These are phyloP conservation scores for Danielia reshetovae DNA, from an alignment of 805 yeast species.

Conservation along the genomic window DNA sequence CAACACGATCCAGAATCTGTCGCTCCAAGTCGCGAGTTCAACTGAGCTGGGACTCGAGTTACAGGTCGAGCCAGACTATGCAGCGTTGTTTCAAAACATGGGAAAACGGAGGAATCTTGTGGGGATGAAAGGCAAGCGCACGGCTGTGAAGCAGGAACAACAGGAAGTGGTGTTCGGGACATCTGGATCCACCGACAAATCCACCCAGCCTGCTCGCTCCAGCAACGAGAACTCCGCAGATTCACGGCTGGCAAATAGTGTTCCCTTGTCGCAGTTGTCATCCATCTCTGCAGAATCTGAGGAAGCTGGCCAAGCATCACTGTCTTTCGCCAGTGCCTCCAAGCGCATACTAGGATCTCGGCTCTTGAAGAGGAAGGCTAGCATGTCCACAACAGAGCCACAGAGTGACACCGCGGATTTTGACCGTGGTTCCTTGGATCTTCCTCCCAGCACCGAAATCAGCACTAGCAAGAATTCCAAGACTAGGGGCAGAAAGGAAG, in stretches of 20 bases:
- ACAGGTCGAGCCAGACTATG: constrained; percentile 37
- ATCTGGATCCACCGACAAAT: too few species aligned
- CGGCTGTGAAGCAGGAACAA: constrained; percentile 13
- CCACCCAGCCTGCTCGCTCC: constrained; percentile 8
- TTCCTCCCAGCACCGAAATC: constrained; percentile 38
- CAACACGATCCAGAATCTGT: constrained; percentile 1
- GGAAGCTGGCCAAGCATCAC: constrained; percentile 2
- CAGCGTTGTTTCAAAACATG: constrained; percentile 40
- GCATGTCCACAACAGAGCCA: constrained; percentile 1
- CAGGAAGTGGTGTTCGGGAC: too few species aligned
- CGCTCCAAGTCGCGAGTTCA: constrained; percentile 7
- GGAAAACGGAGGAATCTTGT: constrained; percentile 36
- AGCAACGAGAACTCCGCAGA: constrained; percentile 14
- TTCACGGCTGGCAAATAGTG: constrained; percentile 5
- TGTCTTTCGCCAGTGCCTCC: constrained; percentile 31
- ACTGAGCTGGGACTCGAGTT: constrained; percentile 7
- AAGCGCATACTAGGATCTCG: constrained; percentile 39
- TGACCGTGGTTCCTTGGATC: constrained; percentile 35
- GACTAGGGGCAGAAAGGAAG: constrained; percentile 64
- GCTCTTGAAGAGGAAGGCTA: constrained; percentile 27
- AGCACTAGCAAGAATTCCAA: constrained; percentile 32
- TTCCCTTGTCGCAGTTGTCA: constrained; percentile 8
- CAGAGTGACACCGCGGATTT: constrained; percentile 34
- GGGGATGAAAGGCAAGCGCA: constrained; percentile 15
- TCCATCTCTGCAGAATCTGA: constrained; percentile 6